Evolutionary conservation across 306 rosid species (phyloP).

Genomic region (Dalbergia oliveri): DNA sequence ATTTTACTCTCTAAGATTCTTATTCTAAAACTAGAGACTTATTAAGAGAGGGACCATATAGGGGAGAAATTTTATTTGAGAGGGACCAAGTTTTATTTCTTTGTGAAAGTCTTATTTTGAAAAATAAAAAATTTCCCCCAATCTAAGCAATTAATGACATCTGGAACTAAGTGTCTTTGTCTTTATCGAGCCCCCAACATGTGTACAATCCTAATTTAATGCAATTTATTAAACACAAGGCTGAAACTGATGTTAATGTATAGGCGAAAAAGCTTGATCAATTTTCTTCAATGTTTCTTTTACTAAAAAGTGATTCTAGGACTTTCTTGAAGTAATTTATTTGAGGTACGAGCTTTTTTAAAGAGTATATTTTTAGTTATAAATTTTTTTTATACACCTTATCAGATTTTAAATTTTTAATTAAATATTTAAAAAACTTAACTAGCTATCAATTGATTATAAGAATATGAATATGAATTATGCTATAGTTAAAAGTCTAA

Average conservation of each 20-base stretch:
- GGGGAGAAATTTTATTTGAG: neutral
- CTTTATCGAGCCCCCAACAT: neutral
- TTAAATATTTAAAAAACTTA: no score
- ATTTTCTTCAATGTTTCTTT: neutral
- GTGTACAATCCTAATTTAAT: neutral
- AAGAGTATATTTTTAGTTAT: no score
- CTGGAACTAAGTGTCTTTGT: neutral
- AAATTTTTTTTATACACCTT: no score
- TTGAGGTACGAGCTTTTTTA: no score
- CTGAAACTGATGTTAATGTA: neutral
- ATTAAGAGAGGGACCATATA: no score
- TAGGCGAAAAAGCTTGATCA: neutral
- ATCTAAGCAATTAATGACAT: neutral
- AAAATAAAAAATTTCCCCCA: neutral
- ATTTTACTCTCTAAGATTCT: no score
- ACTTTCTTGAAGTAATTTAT: no score
- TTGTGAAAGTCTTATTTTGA: neutral
- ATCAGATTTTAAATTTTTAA: no score
- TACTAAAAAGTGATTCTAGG: neutral
- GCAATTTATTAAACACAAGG: neutral
- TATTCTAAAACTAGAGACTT: no score
- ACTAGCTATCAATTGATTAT: no score
- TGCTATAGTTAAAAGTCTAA: neutral
- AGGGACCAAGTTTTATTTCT: neutral
- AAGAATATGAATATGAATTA: no score